Conservation (phyloP, 495 filamentous ascomycete genomes). For the Aspergillus baeticus region DNA sequence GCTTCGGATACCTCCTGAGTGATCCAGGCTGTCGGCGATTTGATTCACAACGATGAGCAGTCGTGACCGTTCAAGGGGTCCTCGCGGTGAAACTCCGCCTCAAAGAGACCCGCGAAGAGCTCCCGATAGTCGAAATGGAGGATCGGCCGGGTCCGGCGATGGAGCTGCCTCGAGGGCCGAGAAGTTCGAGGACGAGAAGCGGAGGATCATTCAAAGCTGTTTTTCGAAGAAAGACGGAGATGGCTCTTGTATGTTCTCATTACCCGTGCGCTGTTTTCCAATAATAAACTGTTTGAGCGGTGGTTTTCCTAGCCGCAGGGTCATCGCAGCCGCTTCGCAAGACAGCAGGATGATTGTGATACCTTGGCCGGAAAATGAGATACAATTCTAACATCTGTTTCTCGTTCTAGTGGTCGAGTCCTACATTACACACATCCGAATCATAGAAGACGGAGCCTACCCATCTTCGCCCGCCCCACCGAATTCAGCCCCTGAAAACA, state of each 20-base stretch:
- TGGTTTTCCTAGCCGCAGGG: background rate
- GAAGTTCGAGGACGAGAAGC: slow-evolving; percentile 94
- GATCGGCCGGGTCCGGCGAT: slow-evolving; percentile 25
- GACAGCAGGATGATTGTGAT: background rate
- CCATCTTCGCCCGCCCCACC: slow-evolving; percentile 87
- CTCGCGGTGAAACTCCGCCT: slow-evolving; percentile 27
- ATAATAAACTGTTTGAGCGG: background rate
- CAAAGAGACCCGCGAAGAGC: slow-evolving; percentile 32
- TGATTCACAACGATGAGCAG: slow-evolving; percentile 36
- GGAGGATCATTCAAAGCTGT: slow-evolving; percentile 85
- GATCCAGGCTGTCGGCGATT: slow-evolving; percentile 24
- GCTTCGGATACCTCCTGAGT: slow-evolving; percentile 27
- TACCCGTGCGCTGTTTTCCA: background rate
- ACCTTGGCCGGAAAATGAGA: slow-evolving; percentile 14
- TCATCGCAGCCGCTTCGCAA: background rate
- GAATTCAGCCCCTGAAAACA: slow-evolving; percentile 63
- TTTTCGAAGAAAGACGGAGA: slow-evolving; percentile 85
- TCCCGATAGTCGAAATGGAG: slow-evolving; percentile 34
- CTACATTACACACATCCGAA: slow-evolving; percentile 94
- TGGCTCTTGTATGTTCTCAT: slow-evolving; percentile 63
- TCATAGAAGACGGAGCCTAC: slow-evolving; percentile 78
- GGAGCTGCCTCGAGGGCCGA: slow-evolving; percentile 67
- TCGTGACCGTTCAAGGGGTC: slow-evolving; percentile 35
- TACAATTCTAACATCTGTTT: background rate
- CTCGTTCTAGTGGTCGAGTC: slow-evolving; percentile 71